Base-by-base conservation (phyloP, 345 rosid genomes). In the Rhodamnia argentea region DNA sequence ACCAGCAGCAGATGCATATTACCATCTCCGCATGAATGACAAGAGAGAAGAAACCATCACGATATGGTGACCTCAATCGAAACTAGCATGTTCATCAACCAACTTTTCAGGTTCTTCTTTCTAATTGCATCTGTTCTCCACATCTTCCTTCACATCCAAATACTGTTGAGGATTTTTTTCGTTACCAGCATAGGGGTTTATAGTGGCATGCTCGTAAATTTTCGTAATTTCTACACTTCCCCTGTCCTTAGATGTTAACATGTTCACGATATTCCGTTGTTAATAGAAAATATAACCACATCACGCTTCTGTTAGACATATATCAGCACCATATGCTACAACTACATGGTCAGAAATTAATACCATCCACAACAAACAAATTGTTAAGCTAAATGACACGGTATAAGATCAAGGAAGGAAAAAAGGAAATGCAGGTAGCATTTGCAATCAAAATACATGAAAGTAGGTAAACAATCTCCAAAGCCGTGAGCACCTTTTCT, bases 401-500 rank as follows among this genome's bases (percentile, higher is more conserved):
- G 76, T 0, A 32, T 32, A 40, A 83, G 64, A 83, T 55, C 10
- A 40, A n/a, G 85, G 40, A 83, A 55, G 52, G 52, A 12, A 20
- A 54, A 56, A 83, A 37, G 52, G 52, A 32, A 20, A 54, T 29
- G 27, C 11, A 83, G 52, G 26, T 12, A 52, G 75, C 78, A 59
- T 59, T 14, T 14, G 53, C 76, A 70, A 70, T 70, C 26, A 13
- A 37, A 37, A 32, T 37, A 32, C 78, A 32, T 18, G 47, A 32
- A 70, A 37, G 7, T 2, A 70, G 78, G 78, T 18, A 70, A 85
- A 74, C n/a, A 75, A 85, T 53, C 44, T 83, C 22, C 24, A 84
- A 88, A 59, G 29, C 52, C 47, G 5, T 18, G 82, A 78, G 75
- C 89, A 92, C 96, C 95, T 90, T 57, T 92, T 94, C 89, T 90